These are phyloP conservation scores for Pulveroboletus sp. DNA, from an alignment of 768 basidiomycete species.

Conservation along the genomic window DNA sequence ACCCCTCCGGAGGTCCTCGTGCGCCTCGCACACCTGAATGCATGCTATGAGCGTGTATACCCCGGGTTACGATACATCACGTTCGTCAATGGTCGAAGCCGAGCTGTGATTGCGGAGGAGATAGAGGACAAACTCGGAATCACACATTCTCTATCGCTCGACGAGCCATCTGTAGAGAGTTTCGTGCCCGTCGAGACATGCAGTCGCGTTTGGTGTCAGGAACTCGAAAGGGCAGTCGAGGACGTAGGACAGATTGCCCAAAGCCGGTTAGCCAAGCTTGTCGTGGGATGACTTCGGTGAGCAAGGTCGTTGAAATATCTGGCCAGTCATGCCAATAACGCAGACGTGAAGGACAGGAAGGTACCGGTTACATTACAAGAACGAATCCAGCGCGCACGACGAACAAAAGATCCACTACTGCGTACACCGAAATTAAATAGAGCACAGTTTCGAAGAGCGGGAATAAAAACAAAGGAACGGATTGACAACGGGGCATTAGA, in stretches of 20 bases:
- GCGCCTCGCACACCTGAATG: constrained; percentile 71
- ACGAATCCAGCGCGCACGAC: not conserved
- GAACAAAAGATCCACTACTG: constrained; percentile 1
- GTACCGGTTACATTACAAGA: constrained; percentile 16
- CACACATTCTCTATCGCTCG: constrained; percentile 44
- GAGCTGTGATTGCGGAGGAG: constrained; percentile 68
- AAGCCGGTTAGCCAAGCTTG: constrained; percentile 46
- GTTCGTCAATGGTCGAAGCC: constrained; percentile 81
- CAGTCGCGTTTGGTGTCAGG: constrained; percentile 53
- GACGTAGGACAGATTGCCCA: constrained; percentile 78
- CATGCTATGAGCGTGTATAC: constrained; percentile 67
- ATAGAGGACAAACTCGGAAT: constrained; percentile 66
- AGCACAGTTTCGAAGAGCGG: constrained; percentile 2
- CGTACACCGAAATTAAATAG: constrained; percentile 10
- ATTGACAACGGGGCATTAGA: not conserved
- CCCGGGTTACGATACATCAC: constrained; percentile 84
- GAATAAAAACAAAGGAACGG: not conserved
- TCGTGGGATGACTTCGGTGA: constrained; percentile 3
- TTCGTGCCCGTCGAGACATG: constrained; percentile 36
- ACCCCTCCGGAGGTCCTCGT: constrained; percentile 73
- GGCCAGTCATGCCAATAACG: not conserved
- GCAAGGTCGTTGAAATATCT: not conserved
- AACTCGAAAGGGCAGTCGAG: constrained; percentile 65
- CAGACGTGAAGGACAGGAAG: not conserved
- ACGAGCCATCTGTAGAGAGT: constrained; percentile 30